Evolutionary conservation across 176 grass and related monocot species (phyloP).

Genomic region (Triticum timopheevii): DNA sequence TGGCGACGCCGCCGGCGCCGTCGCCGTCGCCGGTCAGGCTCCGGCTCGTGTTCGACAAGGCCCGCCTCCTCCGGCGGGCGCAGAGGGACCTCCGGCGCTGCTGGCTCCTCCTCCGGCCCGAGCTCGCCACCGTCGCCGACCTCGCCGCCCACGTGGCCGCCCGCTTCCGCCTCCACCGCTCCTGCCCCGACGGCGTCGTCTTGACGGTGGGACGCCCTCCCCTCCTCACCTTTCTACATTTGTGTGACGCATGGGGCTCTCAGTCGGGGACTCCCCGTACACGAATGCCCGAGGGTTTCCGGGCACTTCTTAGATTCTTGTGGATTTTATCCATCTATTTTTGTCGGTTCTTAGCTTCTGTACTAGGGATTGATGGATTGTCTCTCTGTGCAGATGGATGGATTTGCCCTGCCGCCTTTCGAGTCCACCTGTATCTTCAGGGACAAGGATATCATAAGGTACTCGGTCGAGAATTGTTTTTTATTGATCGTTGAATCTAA

Average conservation of each 20-base stretch:
- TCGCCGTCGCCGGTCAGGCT: slow-evolving; percentile 37
- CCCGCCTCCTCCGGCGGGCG: slow-evolving; percentile 47
- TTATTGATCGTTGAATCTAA: not conserved
- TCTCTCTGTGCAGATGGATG: slow-evolving; percentile 73
- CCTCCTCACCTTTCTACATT: not conserved
- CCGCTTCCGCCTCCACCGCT: slow-evolving; percentile 49
- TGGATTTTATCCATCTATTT: not conserved
- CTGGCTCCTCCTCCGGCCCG: slow-evolving; percentile 69
- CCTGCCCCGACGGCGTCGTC: slow-evolving; percentile 49
- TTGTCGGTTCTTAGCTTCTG: not conserved
- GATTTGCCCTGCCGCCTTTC: slow-evolving; percentile 59
- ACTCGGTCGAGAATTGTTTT: slow-evolving; percentile 10
- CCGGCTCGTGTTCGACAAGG: slow-evolving; percentile 59
- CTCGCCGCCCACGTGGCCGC: slow-evolving; percentile 46
- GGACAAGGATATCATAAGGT: slow-evolving; percentile 87
- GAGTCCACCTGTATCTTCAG: slow-evolving; percentile 78
- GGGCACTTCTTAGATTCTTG: not conserved
- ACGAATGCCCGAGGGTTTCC: slow-evolving; percentile 11
- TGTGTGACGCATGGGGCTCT: not conserved
- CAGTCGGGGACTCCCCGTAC: not conserved
- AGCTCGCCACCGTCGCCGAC: slow-evolving; percentile 59
- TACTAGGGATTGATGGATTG: not conserved
- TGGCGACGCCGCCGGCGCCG: slow-evolving; percentile 23
- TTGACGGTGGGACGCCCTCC: slow-evolving; percentile 37
- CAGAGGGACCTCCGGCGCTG: slow-evolving; percentile 58